These are phyloP conservation scores for Alternaria solani DNA, from an alignment of 2,329 filamentous ascomycete genomes.

Conservation along the genomic window DNA sequence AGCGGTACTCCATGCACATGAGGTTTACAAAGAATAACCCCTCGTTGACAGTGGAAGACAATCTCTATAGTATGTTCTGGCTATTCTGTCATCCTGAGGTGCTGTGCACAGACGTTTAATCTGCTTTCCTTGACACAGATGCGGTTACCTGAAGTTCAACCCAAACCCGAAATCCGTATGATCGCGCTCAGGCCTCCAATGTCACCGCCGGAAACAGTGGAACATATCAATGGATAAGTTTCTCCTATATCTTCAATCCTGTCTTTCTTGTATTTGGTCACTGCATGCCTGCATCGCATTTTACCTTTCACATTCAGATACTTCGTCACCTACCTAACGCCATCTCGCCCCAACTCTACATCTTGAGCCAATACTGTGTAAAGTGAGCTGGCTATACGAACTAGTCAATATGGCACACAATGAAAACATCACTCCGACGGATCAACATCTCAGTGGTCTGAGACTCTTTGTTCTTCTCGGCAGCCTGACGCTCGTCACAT, in stretches of 20 bases:
- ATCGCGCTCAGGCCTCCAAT: background rate
- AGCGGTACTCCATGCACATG: background rate
- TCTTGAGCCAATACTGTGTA: background rate
- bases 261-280: background rate
- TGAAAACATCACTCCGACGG: background rate
- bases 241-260: background rate
- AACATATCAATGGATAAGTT: background rate
- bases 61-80: background rate
- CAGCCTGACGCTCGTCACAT: constrained; percentile 30
- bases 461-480: constrained; percentile 24
- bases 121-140: background rate
- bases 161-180: constrained; percentile 3
- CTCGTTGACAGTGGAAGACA: background rate
- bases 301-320: background rate
- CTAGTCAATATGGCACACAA: background rate
- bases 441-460: constrained; percentile 19
- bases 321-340: background rate
- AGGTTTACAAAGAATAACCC: background rate
- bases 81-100: background rate
- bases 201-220: background rate
- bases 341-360: background rate
- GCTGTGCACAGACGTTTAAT: background rate
- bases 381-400: background rate
- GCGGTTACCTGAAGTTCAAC: background rate
- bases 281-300: background rate